These are phyloP conservation scores for Vitis hybrid DNA, from an alignment of 177 flowering plant species.

Conservation along the genomic window DNA sequence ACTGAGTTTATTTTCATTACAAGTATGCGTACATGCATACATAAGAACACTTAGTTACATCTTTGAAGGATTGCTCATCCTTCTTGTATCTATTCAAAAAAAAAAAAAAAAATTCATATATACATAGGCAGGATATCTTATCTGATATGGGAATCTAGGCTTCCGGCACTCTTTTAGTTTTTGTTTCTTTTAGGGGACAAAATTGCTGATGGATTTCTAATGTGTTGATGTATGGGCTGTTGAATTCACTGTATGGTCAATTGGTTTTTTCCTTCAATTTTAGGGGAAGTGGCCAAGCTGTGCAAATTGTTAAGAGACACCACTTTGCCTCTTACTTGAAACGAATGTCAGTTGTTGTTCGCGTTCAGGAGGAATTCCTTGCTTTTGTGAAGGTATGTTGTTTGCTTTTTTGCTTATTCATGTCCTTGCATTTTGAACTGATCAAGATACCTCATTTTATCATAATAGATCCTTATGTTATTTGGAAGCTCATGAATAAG, in stretches of 20 bases:
- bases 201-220: not conserved
- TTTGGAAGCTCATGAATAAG: no score
- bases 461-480: no score
- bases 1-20: no score
- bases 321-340: conserved; percentile 98
- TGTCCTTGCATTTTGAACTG: not conserved
- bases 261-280: conserved; percentile 7
- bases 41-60: no score
- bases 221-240: not conserved
- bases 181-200: not conserved
- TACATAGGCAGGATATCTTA: not conserved
- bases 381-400: conserved; percentile 87
- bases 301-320: conserved; percentile 92
- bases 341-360: conserved; percentile 96
- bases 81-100: no score
- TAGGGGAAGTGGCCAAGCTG: conserved; percentile 78
- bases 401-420: not conserved
- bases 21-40: no score
- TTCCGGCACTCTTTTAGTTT: not conserved
- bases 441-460: not conserved
- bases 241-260: conserved; percentile 1
- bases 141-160: not conserved
- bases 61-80: no score
- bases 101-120: no score
- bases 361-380: conserved; percentile 77